These are phyloP conservation scores for Auriscalpium orientale DNA, from an alignment of 768 basidiomycete genomes.

Conservation along the genomic window DNA sequence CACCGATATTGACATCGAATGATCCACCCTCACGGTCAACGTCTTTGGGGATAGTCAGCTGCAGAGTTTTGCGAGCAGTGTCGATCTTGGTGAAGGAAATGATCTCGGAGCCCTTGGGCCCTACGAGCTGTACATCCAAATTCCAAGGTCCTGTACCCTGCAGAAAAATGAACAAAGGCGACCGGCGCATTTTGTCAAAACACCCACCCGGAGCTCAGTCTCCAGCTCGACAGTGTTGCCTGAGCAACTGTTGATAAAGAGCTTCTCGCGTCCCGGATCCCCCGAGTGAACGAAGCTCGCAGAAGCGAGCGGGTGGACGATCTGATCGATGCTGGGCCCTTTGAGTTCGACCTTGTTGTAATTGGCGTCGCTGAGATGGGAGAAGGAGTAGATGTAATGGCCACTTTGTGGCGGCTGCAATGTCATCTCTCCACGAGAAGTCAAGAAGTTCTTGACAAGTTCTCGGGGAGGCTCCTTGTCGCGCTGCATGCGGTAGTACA, in stretches of 20 bases:
- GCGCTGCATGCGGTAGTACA: conserved; percentile 70
- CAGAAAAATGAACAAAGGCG: not conserved
- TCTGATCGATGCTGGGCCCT: conserved; percentile 75
- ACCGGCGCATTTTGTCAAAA: not conserved
- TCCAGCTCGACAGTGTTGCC: conserved; percentile 70
- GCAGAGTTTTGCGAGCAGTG: conserved; percentile 44
- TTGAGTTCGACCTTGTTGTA: conserved; percentile 72
- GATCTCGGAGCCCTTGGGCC: conserved; percentile 58
- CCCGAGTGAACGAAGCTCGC: conserved; percentile 56
- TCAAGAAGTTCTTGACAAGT: conserved; percentile 49
- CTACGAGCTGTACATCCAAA: conserved; percentile 74
- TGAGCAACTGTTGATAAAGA: conserved; percentile 67
- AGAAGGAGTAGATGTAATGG: conserved; percentile 79
- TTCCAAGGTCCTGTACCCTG: conserved; percentile 91
- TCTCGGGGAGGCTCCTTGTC: conserved; percentile 60
- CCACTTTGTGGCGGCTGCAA: conserved; percentile 86
- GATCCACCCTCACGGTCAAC: conserved; percentile 63
- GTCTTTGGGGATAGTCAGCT: conserved; percentile 59
- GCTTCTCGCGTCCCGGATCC: conserved; percentile 38
- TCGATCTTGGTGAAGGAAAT: conserved; percentile 50
- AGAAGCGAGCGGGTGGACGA: conserved; percentile 82
- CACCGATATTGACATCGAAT: conserved; percentile 76
- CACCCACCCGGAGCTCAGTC: conserved; percentile 68
- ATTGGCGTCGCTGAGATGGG: conserved; percentile 72
- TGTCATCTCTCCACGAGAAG: conserved; percentile 73